phyloP scores from a whole-genome alignment of 768 basidiomycete genomes.

The Hemileccinum rubropunctum region DNA sequence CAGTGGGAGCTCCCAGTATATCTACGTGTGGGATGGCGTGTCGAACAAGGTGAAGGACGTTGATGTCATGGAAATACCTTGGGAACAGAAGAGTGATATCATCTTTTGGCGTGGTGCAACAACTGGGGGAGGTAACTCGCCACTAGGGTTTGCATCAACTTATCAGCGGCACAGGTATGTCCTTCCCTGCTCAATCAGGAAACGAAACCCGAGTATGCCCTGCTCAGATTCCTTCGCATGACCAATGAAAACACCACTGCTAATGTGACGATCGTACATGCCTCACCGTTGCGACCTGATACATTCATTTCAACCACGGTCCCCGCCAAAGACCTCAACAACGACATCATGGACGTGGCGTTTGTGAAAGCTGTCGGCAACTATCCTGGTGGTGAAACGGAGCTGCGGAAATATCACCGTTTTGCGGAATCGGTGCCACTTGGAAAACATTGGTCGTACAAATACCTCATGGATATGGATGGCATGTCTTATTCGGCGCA shows the following conservation, averaged over 20 bases:
- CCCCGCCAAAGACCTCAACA: constrained; percentile 60
- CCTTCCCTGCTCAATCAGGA: background rate
- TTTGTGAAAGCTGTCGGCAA: constrained; percentile 77
- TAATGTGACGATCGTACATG: constrained; percentile 66
- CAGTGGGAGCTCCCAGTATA: constrained; percentile 74
- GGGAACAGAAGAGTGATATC: constrained; percentile 82
- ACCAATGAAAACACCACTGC: constrained; percentile 47
- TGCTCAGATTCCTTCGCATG: constrained; percentile 68
- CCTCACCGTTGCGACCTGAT: constrained; percentile 58
- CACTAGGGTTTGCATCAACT: constrained; percentile 74
- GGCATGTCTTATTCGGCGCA: constrained; percentile 94
- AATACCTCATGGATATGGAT: constrained; percentile 89
- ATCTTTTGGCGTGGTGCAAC: constrained; percentile 97
- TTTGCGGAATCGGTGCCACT: constrained; percentile 76
- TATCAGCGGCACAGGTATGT: constrained; percentile 84
- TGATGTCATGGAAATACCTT: constrained; percentile 84
- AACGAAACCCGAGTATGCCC: too few species aligned
- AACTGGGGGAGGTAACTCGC: constrained; percentile 89
- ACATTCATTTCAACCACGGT: constrained; percentile 61
- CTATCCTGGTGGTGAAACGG: constrained; percentile 74
- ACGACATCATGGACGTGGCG: constrained; percentile 81
- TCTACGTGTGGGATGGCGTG: constrained; percentile 87
- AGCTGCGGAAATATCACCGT: constrained; percentile 61
- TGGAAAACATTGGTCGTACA: constrained; percentile 88
- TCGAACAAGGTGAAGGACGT: constrained; percentile 69